These are phyloP conservation scores for Colletotrichum sp. DNA, from an alignment of 2,329 filamentous ascomycete genomes.

Conservation along the genomic window DNA sequence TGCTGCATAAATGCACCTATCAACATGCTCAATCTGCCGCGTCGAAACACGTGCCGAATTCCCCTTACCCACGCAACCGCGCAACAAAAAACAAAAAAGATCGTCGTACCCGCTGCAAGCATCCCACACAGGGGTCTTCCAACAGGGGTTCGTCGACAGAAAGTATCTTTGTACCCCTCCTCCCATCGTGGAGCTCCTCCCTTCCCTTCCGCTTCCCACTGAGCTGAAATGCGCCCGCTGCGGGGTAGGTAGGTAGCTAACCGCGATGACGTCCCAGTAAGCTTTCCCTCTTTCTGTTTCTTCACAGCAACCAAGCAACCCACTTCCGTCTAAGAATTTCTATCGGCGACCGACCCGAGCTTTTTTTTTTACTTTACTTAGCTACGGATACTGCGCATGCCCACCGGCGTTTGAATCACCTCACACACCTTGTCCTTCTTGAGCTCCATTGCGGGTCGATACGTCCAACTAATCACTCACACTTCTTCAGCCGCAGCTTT, in stretches of 20 bases:
- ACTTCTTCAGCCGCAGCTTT: background rate
- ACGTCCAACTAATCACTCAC: background rate
- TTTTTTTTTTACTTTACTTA: no score
- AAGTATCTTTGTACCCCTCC: background rate
- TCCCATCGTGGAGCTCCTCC: background rate
- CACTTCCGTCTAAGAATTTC: background rate
- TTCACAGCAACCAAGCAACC: background rate
- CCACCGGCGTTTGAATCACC: slow-evolving; percentile 6
- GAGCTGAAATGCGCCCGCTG: background rate
- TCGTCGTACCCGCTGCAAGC: slow-evolving; percentile 5
- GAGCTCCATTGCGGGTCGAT: background rate
- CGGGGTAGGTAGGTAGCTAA: slow-evolving; percentile 10
- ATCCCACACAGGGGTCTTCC: background rate
- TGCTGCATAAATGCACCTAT: background rate
- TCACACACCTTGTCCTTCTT: background rate
- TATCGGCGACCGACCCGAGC: background rate
- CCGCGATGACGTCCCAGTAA: background rate
- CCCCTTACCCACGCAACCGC: background rate
- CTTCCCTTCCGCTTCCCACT: background rate
- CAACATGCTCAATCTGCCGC: background rate
- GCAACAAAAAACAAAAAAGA: background rate
- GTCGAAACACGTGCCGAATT: background rate
- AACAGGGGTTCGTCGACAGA: background rate
- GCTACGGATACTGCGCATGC: background rate
- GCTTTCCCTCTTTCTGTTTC: background rate